Base-by-base conservation (phyloP, 1,139 yeast genomes). In the Hyphopichia buzzinii region DNA sequence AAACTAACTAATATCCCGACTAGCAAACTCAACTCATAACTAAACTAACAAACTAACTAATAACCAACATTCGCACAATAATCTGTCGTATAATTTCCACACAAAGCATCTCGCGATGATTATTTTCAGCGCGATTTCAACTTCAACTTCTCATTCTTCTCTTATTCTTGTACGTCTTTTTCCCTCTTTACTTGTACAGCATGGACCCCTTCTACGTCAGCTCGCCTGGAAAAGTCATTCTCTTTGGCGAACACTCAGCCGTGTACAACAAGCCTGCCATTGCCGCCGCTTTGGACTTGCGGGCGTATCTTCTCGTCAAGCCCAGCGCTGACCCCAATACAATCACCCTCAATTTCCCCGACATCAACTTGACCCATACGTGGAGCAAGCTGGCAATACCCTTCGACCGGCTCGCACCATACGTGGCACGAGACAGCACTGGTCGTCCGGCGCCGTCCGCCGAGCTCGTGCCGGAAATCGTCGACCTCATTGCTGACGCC, bases 211-310 rank as follows among this genome's bases (percentile, higher is more conserved):
- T 89, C 57, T 64, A 79, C 39, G 87, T 88, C 2, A 86, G 96
- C 42, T 95, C 99, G 1, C 98, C 99, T 0, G 99, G 97, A 6
- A 92, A 94, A 56, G 96, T 89, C 29, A 94, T 92, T 49, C 74
- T 94, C 31, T 94, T 89, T 55, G 99, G 99, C 17, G 98, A 92
- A 55, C 99, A 92, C 55, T 87, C 97, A 2, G 97, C 95, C 2
- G 99, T 92, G 2, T 87, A 86, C 56, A 82, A 87, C 37, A 86
- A 86, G 62, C 95, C 96, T 1, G 96, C 96, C 17, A 85, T 88
- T 38, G 96, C 96, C 1, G 95, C 96, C 0, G 90, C 95, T 1
- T 72, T 88, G 16, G 81, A 89, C 17, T 67, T 88, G 38, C 70
- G 97, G 51, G 87, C 97, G 0, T 92, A 86, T 50, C 62, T 90